Conservation (phyloP, 345 rosid genomes). For the Eucalyptus globulus region DNA sequence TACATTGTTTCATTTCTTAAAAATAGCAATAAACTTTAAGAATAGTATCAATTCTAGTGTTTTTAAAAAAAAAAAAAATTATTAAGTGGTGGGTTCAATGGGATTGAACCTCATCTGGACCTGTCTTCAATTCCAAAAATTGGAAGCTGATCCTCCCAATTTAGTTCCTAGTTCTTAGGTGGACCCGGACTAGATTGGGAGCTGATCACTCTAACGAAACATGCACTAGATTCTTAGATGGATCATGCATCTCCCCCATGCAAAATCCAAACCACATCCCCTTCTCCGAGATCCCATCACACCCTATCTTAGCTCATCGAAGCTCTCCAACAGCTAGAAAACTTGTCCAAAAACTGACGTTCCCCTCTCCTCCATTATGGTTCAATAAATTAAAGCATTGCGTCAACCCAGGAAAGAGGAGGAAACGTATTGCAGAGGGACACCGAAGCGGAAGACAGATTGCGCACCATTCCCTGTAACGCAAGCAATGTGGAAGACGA, state of each 20-base stretch:
- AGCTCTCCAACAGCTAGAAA: neutral
- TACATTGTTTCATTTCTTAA: too few relatives aligned
- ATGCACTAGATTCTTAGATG: neutral
- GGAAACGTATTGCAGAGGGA: neutral
- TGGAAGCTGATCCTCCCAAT: too few relatives aligned
- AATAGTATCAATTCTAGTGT: too few relatives aligned
- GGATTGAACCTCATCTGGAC: fast-evolving
- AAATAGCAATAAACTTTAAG: too few relatives aligned
- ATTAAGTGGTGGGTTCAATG: too few relatives aligned
- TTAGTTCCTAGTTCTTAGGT: fast-evolving
- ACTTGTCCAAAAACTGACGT: neutral
- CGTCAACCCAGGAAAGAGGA: neutral
- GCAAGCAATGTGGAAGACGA: neutral
- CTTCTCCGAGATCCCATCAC: neutral
- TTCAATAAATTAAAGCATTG: neutral
- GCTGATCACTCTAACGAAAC: too few relatives aligned
- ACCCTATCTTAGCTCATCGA: neutral
- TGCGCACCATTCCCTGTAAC: neutral
- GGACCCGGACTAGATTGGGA: fast-evolving
- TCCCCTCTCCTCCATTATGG: neutral
- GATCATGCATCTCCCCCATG: neutral
- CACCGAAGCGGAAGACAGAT: neutral
- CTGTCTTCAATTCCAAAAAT: too few relatives aligned
- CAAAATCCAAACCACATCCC: neutral
- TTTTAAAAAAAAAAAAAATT: too few relatives aligned